phyloP scores from a whole-genome alignment of 768 basidiomycete genomes.

The Hygrocybe punicea region DNA sequence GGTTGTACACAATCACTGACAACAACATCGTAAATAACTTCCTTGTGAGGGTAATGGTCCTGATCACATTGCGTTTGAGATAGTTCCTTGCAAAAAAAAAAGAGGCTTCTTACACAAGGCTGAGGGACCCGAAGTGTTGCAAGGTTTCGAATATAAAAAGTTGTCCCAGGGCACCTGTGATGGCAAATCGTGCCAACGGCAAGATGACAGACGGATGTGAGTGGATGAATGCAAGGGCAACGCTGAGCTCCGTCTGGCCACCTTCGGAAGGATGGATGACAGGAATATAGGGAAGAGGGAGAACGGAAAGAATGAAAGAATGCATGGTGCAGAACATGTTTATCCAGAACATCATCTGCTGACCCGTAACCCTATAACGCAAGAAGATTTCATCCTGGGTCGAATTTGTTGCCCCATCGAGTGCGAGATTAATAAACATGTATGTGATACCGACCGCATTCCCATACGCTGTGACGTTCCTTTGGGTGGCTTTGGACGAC shows the following conservation, averaged over 20 bases:
- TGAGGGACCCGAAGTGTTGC: constrained; percentile 86
- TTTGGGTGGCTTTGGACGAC: constrained; percentile 38
- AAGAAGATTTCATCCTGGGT: constrained; percentile 97
- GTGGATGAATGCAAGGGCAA: constrained; percentile 69
- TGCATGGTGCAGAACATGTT: constrained; percentile 80
- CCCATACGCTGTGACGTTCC: constrained; percentile 43
- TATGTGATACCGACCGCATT: constrained; percentile 71
- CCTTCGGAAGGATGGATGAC: constrained; percentile 69
- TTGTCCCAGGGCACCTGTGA: constrained; percentile 92
- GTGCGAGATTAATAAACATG: constrained; percentile 77
- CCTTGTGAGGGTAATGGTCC: constrained; percentile 92
- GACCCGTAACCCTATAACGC: constrained; percentile 67
- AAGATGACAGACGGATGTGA: constrained; percentile 69
- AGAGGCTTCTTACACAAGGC: constrained; percentile 65
- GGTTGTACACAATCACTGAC: constrained; percentile 89
- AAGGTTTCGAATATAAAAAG: constrained; percentile 97
- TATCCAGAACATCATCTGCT: constrained; percentile 99
- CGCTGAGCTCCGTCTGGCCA: constrained; percentile 59
- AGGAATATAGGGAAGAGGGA: constrained; percentile 79
- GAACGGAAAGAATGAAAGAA: constrained; percentile 62
- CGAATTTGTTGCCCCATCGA: constrained; percentile 93
- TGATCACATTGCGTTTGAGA: constrained; percentile 29
- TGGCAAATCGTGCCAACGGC: constrained; percentile 79
- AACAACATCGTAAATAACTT: constrained; percentile 98
- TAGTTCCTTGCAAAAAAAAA: not conserved